These are phyloP conservation scores for Nakaseomyces kungkrabaensis DNA, from an alignment of 1,139 yeast species.

Conservation along the genomic window DNA sequence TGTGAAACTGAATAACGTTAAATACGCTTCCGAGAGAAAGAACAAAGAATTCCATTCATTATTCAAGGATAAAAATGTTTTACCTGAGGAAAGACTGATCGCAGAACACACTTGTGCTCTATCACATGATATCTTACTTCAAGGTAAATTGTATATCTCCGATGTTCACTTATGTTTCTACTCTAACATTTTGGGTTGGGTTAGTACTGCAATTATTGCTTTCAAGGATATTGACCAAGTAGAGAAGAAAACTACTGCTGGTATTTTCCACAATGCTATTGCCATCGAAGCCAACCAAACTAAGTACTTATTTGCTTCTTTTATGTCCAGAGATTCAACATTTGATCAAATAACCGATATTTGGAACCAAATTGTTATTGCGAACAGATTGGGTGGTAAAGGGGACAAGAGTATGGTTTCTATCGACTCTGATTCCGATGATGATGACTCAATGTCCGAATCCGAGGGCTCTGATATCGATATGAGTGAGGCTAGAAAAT, in stretches of 20 bases:
- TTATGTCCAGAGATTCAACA: slow-evolving; percentile 56
- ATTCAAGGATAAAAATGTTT: slow-evolving; percentile 42
- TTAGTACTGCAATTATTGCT: slow-evolving; percentile 53
- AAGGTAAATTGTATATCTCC: slow-evolving; percentile 59
- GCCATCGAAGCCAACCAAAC: slow-evolving; percentile 61
- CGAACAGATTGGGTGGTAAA: slow-evolving; percentile 10
- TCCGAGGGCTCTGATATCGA: not conserved
- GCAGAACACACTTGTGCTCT: slow-evolving; percentile 66
- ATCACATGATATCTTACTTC: slow-evolving; percentile 59
- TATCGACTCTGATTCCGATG: slow-evolving; percentile 5
- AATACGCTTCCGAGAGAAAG: slow-evolving; percentile 35
- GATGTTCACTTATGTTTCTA: slow-evolving; percentile 55
- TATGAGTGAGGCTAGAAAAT: not conserved
- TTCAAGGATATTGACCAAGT: slow-evolving; percentile 60
- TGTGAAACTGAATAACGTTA: slow-evolving; percentile 22
- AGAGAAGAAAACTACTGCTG: slow-evolving; percentile 65
- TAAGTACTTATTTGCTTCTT: slow-evolving; percentile 62
- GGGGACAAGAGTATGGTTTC: slow-evolving; percentile 8
- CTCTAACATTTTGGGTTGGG: slow-evolving; percentile 67
- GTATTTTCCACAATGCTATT: slow-evolving; percentile 66
- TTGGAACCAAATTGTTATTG: slow-evolving; percentile 40
- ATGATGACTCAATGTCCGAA: slow-evolving; percentile 6
- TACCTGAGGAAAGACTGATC: slow-evolving; percentile 43
- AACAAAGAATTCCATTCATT: slow-evolving; percentile 54
- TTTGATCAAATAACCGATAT: slow-evolving; percentile 51